phyloP scores from a whole-genome alignment of 2,329 filamentous ascomycete genomes.

The Penicillium sp. region DNA sequence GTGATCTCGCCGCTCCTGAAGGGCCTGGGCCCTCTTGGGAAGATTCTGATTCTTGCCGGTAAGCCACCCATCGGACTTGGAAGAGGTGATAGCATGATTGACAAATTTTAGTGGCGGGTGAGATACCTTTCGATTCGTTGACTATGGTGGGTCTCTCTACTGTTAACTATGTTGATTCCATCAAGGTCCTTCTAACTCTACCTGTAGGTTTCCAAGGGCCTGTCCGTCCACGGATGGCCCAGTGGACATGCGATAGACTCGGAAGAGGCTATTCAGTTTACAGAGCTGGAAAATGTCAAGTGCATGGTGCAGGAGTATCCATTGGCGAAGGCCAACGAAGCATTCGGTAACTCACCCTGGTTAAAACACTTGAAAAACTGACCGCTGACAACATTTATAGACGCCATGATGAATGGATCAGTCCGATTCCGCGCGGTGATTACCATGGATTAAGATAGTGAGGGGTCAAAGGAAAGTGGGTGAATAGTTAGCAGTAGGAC shows the following conservation, averaged over 20 bases:
- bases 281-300: constrained; percentile 46
- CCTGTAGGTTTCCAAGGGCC: constrained; percentile 43
- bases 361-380: background rate
- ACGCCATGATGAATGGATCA: constrained; percentile 29
- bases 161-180: background rate
- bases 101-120: constrained; percentile 9
- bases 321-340: constrained; percentile 40
- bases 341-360: constrained; percentile 38
- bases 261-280: constrained; percentile 47
- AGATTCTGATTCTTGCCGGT: constrained; percentile 36
- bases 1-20: constrained; percentile 34
- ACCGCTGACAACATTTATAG: constrained; percentile 28
- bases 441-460: constrained; percentile 36
- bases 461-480: background rate
- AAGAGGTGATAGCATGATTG: background rate
- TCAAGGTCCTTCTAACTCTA: constrained; percentile 7
- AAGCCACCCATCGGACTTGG: background rate
- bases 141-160: constrained; percentile 14
- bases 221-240: constrained; percentile 50
- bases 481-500: background rate
- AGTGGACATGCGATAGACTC: constrained; percentile 49
- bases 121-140: constrained; percentile 10
- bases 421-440: constrained; percentile 51
- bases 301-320: constrained; percentile 53
- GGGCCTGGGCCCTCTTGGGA: constrained; percentile 33